These are phyloP conservation scores for Phaeomoniella chlamydospora DNA, from an alignment of 2,329 filamentous ascomycete genomes.

Conservation along the genomic window DNA sequence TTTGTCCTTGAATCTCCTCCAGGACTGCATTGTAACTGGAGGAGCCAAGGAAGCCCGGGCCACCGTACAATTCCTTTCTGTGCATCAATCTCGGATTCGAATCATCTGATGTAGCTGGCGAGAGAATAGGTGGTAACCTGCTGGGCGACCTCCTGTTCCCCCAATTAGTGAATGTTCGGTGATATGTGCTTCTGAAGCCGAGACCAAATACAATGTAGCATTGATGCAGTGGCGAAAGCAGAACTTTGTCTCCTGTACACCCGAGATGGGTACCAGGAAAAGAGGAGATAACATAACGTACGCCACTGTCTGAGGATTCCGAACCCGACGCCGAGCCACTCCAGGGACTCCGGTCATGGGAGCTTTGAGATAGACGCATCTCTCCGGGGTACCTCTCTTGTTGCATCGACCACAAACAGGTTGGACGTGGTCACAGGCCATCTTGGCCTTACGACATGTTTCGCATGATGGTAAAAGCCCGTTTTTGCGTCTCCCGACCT, in stretches of 20 bases:
- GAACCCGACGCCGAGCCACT: neutral
- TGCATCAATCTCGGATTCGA: neutral
- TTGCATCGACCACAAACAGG: constrained; percentile 1
- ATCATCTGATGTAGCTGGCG: neutral
- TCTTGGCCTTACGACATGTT: neutral
- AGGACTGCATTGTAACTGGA: constrained; percentile 10
- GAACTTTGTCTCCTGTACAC: neutral
- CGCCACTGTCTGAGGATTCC: neutral
- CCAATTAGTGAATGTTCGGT: neutral
- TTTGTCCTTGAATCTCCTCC: constrained; percentile 5
- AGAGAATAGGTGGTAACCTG: neutral
- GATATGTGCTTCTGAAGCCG: neutral
- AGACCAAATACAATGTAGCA: neutral
- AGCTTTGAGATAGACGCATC: neutral
- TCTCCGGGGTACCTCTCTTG: neutral
- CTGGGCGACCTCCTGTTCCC: neutral
- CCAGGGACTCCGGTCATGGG: neutral
- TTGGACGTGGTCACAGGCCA: neutral
- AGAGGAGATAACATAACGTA: neutral
- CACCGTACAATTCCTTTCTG: neutral
- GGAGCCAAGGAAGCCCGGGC: constrained; percentile 10
- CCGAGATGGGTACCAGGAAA: neutral
- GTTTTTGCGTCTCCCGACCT: neutral
- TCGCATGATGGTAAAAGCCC: constrained; percentile 1
- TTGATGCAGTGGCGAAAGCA: neutral